Evolutionary conservation across 371 early-diverging fungal genomes (phyloP).

Genomic region (Entomophthora muscae): DNA sequence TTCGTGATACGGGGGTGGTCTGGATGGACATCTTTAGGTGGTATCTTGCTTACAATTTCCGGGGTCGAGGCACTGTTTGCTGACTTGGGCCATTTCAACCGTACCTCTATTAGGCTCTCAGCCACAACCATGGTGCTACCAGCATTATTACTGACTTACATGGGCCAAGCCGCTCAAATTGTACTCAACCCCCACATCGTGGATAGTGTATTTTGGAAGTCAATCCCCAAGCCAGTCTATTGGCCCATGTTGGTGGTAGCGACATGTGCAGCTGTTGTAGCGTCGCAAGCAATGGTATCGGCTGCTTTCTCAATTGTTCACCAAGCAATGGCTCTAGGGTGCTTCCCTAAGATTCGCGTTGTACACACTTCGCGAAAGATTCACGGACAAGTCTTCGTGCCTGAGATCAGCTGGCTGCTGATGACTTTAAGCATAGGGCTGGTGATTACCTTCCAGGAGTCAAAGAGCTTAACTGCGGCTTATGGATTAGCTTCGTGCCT

Average conservation of each 20-base stretch:
- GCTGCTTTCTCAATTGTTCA: conserved; percentile 31
- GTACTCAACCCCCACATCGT: conserved; percentile 14
- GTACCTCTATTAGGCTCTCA: conserved; percentile 19
- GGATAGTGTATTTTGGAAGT: conserved; percentile 10
- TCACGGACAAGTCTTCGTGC: conserved; percentile 31
- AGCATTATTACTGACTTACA: conserved; percentile 16
- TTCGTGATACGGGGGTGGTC: conserved; percentile 13
- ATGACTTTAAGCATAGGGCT: conserved; percentile 23
- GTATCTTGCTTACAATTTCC: conserved; percentile 21
- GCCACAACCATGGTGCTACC: conserved; percentile 17
- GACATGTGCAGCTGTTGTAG: conserved; percentile 30
- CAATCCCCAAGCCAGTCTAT: conserved; percentile 8
- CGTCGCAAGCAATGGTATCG: conserved; percentile 34
- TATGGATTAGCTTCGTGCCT: conserved; percentile 16
- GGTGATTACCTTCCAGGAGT: conserved; percentile 20
- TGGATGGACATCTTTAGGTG: conserved; percentile 19
- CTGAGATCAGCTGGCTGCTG: conserved; percentile 23
- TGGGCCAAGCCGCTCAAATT: conserved; percentile 26
- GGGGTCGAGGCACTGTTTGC: conserved; percentile 30
- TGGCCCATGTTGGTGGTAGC: conserved; percentile 24
- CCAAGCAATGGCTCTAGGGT: conserved; percentile 30
- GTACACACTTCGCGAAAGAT: conserved; percentile 21
- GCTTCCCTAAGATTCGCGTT: conserved; percentile 27
- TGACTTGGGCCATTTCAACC: conserved; percentile 31
- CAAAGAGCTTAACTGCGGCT: conserved; percentile 16